These are phyloP conservation scores for Agaricus sinodeliciosus DNA, from an alignment of 768 basidiomycete genomes.

Conservation along the genomic window DNA sequence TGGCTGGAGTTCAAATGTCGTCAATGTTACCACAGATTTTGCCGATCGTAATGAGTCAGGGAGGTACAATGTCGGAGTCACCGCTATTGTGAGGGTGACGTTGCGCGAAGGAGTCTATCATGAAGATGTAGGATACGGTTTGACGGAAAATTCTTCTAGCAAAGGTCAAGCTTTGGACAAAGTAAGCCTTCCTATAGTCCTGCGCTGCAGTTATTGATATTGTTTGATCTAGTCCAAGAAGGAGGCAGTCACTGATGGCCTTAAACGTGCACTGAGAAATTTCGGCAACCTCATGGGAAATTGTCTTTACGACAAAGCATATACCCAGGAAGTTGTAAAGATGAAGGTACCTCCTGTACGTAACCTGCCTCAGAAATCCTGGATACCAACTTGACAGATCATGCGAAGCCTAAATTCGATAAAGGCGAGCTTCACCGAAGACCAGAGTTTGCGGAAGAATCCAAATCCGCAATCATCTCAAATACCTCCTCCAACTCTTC, in stretches of 20 bases:
- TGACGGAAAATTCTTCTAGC: conserved; percentile 75
- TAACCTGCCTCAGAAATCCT: conserved; percentile 12
- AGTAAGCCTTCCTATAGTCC: conserved; percentile 41
- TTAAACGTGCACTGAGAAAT: conserved; percentile 85
- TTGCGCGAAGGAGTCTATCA: conserved; percentile 84
- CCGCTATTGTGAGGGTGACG: conserved; percentile 83
- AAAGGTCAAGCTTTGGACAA: conserved; percentile 90
- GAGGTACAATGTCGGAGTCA: conserved; percentile 67
- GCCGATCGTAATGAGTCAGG: conserved; percentile 64
- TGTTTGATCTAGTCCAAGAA: conserved; percentile 79
- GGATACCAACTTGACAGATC: not conserved
- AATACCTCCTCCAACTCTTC: not conserved
- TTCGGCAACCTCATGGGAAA: conserved; percentile 96
- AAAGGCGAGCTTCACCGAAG: conserved; percentile 60
- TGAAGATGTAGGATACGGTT: conserved; percentile 92
- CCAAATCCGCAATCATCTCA: conserved; percentile 18
- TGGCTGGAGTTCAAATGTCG: conserved; percentile 84
- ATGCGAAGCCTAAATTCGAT: conserved; percentile 57
- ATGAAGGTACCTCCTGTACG: conserved; percentile 80
- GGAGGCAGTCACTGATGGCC: conserved; percentile 91
- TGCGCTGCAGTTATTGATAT: not conserved
- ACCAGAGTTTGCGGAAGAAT: conserved; percentile 56
- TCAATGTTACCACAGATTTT: conserved; percentile 72
- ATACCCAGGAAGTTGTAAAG: conserved; percentile 77
- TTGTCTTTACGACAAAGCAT: conserved; percentile 94